Evolutionary conservation across 2,329 filamentous ascomycete genomes (phyloP).

Genomic region (Rachicladosporium sp.): DNA sequence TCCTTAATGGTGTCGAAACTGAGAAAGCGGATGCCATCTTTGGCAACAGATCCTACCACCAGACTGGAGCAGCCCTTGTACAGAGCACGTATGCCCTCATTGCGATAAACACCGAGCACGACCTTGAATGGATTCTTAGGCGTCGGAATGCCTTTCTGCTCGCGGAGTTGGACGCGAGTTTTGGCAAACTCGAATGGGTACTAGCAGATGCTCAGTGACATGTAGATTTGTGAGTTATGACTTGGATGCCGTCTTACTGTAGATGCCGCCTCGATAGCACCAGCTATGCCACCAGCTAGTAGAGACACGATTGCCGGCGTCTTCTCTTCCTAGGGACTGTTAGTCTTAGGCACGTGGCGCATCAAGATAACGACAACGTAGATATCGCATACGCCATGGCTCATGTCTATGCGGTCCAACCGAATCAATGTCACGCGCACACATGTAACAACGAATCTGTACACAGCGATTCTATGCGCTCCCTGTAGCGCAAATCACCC

Average conservation of each 20-base stretch:
- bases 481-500: too few species aligned
- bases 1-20: conserved; percentile 55
- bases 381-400: too few species aligned
- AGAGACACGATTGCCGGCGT: conserved; percentile 24
- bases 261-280: conserved; percentile 21
- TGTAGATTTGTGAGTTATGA: background rate
- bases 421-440: too few species aligned
- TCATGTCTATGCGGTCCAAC: too few species aligned
- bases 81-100: conserved; percentile 45
- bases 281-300: conserved; percentile 24
- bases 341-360: background rate
- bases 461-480: too few species aligned
- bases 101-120: conserved; percentile 41
- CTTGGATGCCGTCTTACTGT: conserved; percentile 12
- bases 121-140: conserved; percentile 47
- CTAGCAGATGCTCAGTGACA: conserved; percentile 7
- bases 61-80: conserved; percentile 53
- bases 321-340: conserved; percentile 7
- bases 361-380: too few species aligned
- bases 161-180: conserved; percentile 47
- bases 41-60: conserved; percentile 48
- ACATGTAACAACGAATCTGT: too few species aligned
- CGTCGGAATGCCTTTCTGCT: conserved; percentile 30
- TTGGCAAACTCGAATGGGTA: conserved; percentile 60
- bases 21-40: conserved; percentile 55